Conservation (phyloP, 2,329 filamentous ascomycete species). For the Calonectria honghensis region DNA sequence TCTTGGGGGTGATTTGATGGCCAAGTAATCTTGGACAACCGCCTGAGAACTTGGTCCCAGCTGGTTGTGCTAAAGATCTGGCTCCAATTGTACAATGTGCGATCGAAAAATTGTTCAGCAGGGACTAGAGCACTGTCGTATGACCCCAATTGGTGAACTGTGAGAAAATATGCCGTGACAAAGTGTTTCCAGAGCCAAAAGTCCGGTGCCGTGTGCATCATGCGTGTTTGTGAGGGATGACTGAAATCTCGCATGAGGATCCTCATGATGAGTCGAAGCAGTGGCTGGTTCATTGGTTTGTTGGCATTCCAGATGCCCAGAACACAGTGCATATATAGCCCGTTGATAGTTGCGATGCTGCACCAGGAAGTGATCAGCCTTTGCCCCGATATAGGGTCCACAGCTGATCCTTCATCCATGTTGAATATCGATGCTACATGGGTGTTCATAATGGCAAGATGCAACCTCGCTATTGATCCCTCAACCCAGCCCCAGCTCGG, state of each 20-base stretch:
- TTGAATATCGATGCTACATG: constrained; percentile 9
- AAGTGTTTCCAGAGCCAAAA: constrained; percentile 11
- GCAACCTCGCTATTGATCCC: constrained; percentile 2
- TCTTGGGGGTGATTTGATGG: neutral
- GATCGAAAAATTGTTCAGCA: constrained; percentile 7
- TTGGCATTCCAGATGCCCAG: constrained; percentile 16
- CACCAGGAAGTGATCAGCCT: constrained; percentile 10
- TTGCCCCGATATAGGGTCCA: neutral
- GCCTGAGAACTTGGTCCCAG: constrained; percentile 4
- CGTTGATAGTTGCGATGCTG: constrained; percentile 1
- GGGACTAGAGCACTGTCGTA: neutral
- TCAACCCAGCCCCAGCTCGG: neutral
- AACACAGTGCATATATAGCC: constrained; percentile 2
- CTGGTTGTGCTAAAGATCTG: neutral
- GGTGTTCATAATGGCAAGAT: constrained; percentile 9
- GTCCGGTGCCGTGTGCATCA: neutral
- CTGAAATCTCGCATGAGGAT: constrained; percentile 12
- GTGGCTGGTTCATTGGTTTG: neutral
- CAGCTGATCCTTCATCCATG: neutral
- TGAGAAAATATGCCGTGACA: neutral
- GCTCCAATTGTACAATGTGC: neutral
- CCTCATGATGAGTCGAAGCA: constrained; percentile 6
- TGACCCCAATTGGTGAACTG: neutral
- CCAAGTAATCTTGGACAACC: constrained; percentile 13
- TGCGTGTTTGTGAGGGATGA: neutral